phyloP scores from a whole-genome alignment of 768 basidiomycete species.

The Lepiota venenata region DNA sequence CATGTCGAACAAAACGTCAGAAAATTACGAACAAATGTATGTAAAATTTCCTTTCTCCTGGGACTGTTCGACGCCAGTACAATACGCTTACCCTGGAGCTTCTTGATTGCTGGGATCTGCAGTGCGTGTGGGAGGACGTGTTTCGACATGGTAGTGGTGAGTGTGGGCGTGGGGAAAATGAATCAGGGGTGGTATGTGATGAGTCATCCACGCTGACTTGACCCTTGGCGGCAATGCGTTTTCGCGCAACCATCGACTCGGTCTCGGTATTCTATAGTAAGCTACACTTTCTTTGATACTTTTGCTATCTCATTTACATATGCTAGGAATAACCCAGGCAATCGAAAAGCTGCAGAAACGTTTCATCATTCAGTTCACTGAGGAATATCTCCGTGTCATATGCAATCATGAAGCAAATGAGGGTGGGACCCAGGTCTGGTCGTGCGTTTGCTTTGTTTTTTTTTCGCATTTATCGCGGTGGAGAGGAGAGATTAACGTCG shows the following conservation, averaged over 20 bases:
- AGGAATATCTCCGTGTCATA: slow-evolving; percentile 74
- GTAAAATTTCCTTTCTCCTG: slow-evolving; percentile 79
- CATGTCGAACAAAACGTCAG: neutral
- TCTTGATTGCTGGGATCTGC: slow-evolving; percentile 55
- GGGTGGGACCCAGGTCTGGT: slow-evolving; percentile 87
- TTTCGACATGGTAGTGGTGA: slow-evolving; percentile 20
- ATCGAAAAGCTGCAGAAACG: slow-evolving; percentile 82
- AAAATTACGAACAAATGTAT: slow-evolving; percentile 58
- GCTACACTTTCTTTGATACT: slow-evolving; percentile 13
- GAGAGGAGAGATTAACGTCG: neutral
- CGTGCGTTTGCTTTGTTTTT: too few relatives aligned
- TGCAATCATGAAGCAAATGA: slow-evolving; percentile 79
- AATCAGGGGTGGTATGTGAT: neutral
- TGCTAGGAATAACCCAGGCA: slow-evolving; percentile 71
- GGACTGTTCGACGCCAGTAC: slow-evolving; percentile 87
- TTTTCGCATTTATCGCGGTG: neutral
- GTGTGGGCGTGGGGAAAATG: neutral
- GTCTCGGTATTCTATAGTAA: slow-evolving; percentile 32
- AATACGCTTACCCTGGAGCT: slow-evolving; percentile 70
- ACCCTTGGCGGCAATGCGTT: slow-evolving; percentile 22
- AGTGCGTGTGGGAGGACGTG: slow-evolving; percentile 68
- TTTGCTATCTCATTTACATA: neutral
- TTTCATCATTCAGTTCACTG: slow-evolving; percentile 79
- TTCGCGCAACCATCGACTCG: slow-evolving; percentile 27
- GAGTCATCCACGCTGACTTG: too few relatives aligned